Evolutionary conservation across 345 rosid species (phyloP), one percentile per base, ranked within the genome.

Genomic region (Pugionium dolabratum): DNA sequence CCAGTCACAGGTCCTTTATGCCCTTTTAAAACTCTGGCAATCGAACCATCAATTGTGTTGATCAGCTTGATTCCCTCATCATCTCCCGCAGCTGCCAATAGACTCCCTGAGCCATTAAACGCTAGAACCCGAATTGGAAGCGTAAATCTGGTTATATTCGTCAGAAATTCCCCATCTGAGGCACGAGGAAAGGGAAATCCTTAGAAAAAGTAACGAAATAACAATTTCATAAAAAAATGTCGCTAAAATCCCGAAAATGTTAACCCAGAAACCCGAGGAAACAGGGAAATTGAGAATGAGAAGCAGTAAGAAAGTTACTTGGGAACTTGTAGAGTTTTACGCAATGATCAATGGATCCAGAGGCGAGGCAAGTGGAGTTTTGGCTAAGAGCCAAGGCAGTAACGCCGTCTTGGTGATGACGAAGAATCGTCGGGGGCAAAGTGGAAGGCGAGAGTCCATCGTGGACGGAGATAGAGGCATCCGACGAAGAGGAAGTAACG

Each of bases 271-370:
- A 39, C 5, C 11, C 45, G 4, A 40, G 0, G 40, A 26, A 34
- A 4, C 9, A 10, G 30, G 27, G 7, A 25, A 40, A 33, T 36
- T 1, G 29, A 2, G 10, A 7, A 40, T 4, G 9, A 39, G 42
- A 39, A 39, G 42, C 4, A 39, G 8, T 2, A 40, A 8, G 44
- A 40, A 9, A 40, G n/a, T 40, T 40, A 90, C 97, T 78, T n/a
- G 97, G 97, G 57, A 94, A 94, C 69, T 81, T 90, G 86, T 86
- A 94, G 82, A 94, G 95, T 84, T 94, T 94, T 54, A 94, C 97
- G 40, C 97, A 90, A 76, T 83, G 96, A 71, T 90, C 99, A 33
- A 90, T 78, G 36, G 99, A 90, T 43, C 92, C 99, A 5, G 99
- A 90, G 36, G 99, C 96, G 52, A 94, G 95, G 82, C 91, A 85